Evolutionary conservation across 352 stramenopile genomes (phyloP).

Genomic region (Plasmopara halstedii): DNA sequence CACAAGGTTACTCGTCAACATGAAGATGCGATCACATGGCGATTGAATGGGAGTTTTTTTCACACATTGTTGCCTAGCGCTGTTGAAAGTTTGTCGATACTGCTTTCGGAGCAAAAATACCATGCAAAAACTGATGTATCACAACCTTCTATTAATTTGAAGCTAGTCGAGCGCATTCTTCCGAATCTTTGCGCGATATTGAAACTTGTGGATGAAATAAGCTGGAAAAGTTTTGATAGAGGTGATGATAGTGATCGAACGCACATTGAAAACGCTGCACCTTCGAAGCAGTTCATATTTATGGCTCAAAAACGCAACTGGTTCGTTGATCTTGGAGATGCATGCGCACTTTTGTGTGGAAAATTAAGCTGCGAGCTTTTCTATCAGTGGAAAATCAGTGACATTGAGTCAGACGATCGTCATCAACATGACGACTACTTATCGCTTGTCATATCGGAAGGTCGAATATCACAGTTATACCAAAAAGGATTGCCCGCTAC

Average conservation of each 20-base stretch:
- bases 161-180: conserved; percentile 28
- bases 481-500: not conserved
- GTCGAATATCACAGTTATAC: conserved; percentile 2
- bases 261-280: conserved; percentile 3
- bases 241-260: conserved; percentile 26
- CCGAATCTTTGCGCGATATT: conserved; percentile 37
- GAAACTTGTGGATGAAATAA: conserved; percentile 55
- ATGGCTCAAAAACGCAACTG: conserved; percentile 19
- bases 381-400: conserved; percentile 2
- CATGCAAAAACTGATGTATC: not conserved
- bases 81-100: conserved; percentile 35
- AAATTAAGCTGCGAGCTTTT: conserved; percentile 30
- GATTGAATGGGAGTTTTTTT: conserved; percentile 46
- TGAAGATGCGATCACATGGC: conserved; percentile 40
- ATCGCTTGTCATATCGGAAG: conserved; percentile 11
- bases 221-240: conserved; percentile 38
- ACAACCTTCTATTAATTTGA: conserved; percentile 5
- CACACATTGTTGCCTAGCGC: conserved; percentile 34
- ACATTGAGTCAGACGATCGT: not conserved
- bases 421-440: conserved; percentile 1
- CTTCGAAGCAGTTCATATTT: not conserved
- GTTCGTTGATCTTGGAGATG: conserved; percentile 42
- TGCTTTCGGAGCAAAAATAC: conserved; percentile 8
- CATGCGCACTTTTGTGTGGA: conserved; percentile 37
- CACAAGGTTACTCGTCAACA: conserved; percentile 47